These are phyloP conservation scores for Solanum bulbocastanum DNA, from an alignment of 257 asterid genomes.

Conservation along the genomic window DNA sequence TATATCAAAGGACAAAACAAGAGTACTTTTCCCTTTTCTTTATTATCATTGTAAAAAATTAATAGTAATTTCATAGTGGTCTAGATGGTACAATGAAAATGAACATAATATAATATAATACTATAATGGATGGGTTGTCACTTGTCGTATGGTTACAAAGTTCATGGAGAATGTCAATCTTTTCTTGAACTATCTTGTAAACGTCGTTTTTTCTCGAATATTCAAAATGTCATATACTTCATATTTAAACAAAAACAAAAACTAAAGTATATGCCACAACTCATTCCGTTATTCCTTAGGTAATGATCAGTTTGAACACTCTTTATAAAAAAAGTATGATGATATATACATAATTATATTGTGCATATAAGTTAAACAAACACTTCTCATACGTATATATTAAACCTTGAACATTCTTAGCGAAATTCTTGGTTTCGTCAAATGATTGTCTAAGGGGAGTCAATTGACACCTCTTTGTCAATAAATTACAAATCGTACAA, in stretches of 20 bases:
- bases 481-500: not conserved
- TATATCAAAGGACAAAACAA: not conserved
- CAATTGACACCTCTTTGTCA: not conserved
- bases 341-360: not conserved
- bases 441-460: not conserved
- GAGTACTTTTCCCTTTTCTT: not conserved
- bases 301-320: not conserved
- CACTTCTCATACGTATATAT: not conserved
- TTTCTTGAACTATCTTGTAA: not conserved
- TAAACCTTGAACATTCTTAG: not conserved
- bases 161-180: not conserved
- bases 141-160: not conserved
- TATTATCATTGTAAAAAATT: not conserved
- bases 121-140: not conserved
- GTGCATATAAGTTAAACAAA: not conserved
- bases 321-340: not conserved
- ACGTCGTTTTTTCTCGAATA: not conserved
- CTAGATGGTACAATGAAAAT: not conserved
- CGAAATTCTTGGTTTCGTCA: not conserved
- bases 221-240: not conserved
- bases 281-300: slow-evolving; percentile 1
- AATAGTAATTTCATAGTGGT: not conserved
- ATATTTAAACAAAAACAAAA: not conserved
- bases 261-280: not conserved
- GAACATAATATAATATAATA: not conserved